A percentile compares a stretch with the other conserved stretches of the same genome.
Evolutionary conservation across 2,329 filamentous ascomycete genomes (phyloP).

Genomic region (Calcarisporium arbuscula): DNA sequence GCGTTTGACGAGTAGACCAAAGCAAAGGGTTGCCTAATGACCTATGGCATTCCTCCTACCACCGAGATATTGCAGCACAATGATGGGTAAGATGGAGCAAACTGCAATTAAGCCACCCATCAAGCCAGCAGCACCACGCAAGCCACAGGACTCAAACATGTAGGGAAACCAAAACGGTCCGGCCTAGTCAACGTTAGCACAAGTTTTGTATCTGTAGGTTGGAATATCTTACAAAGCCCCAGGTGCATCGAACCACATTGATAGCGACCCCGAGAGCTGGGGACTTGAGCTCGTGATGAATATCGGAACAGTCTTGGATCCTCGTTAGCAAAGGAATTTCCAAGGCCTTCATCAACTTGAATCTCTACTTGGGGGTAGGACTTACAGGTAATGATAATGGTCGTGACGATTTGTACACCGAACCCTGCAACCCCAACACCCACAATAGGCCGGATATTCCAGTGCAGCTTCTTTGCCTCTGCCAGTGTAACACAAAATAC

Average conservation of each 20-base stretch:
- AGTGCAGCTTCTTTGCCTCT: conserved; percentile 33
- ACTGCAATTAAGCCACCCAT: neutral
- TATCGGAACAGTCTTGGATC: neutral
- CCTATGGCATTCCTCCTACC: no score
- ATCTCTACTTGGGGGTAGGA: no score
- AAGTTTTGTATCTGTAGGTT: no score
- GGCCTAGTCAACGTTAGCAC: neutral
- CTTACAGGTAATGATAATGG: conserved; percentile 53
- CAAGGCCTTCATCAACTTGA: no score
- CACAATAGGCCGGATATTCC: conserved; percentile 51
- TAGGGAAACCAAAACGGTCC: neutral
- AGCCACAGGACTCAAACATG: neutral
- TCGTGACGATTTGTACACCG: conserved; percentile 56
- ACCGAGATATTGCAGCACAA: no score
- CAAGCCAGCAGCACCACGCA: neutral
- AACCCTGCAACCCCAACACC: conserved; percentile 44
- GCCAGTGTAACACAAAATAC: conserved; percentile 47
- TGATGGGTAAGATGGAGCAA: neutral
- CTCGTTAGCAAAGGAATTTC: no score
- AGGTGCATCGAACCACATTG: neutral
- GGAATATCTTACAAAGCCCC: neutral
- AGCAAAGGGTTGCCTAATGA: no score
- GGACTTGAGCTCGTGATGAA: neutral
- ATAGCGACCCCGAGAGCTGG: neutral
- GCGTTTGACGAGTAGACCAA: no score